Base-by-base conservation (phyloP, 495 filamentous ascomycete species). In the Annulohypoxylon bovei region DNA sequence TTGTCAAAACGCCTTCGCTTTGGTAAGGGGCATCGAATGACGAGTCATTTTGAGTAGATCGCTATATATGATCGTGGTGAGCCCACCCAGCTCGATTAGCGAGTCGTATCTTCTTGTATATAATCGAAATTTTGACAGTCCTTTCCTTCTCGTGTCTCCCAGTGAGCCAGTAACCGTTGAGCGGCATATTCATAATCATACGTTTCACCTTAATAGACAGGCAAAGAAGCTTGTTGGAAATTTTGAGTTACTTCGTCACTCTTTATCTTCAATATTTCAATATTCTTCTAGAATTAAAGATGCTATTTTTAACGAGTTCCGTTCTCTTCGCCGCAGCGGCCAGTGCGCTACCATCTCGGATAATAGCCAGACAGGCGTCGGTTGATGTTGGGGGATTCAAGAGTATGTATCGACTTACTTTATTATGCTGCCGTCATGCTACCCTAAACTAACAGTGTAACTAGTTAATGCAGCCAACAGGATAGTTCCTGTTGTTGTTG, bases 401-500 rank as follows among this genome's bases (percentile, higher is more conserved):
- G 28, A 56, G 68, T 59, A 59, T 3, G 64, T 58, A 2, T 30
- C 27, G 1, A 18, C 11, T 18, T 49, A 11, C 16, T 18, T 3
- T 32, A 35, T 8, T 5, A 70, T 25, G 23, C 1, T 27, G 6
- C 12, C 33, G 22, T 42, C 14, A 33, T 33, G 9, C n/a, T 20
- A 52, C 47, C 12, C 16, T 8, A 20, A 14, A 46, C 42, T 74
- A 46, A 71, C 37, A 61, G 23, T 8, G 7, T 28, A 27, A 33
- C 40, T 22, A 71, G 68, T 71, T 16, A 9, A 32, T 20, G 62
- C 62, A 1, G 65, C 68, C 7, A 72, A 68, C 42, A 71, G 56
- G 33, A 65, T 75, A 39, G 67, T 72, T 27, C 64, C 72, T 6
- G 72, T 75, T 9, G 65, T 72, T 5, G 72, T 72, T 9, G 72